phyloP scores from a whole-genome alignment of 768 basidiomycete genomes.

The Suillus americanus region DNA sequence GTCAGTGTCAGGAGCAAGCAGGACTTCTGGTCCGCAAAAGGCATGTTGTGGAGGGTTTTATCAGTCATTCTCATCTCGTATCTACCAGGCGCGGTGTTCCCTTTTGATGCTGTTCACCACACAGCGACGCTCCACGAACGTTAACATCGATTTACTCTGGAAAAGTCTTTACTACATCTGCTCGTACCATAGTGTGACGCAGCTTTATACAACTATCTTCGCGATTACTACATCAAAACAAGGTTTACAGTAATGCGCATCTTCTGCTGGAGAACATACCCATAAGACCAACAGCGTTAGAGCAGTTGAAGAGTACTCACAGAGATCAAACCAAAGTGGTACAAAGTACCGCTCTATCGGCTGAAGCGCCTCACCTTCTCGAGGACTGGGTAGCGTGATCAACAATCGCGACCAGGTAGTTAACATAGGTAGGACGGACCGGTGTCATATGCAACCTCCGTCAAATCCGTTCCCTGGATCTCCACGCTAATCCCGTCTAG shows the following conservation, averaged over 20 bases:
- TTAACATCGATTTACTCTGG: not conserved
- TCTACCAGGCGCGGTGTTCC: not conserved
- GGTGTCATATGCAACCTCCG: slow-evolving; percentile 68
- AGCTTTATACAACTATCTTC: not conserved
- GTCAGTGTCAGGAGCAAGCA: not conserved
- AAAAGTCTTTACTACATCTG: not conserved
- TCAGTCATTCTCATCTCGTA: not conserved
- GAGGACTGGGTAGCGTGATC: not conserved
- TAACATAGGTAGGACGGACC: slow-evolving; percentile 45
- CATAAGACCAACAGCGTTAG: not conserved
- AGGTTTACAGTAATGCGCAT: slow-evolving; percentile 2
- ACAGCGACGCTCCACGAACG: not conserved
- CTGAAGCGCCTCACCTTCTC: not conserved
- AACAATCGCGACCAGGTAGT: not conserved
- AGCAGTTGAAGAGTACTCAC: not conserved
- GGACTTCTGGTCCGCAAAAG: not conserved
- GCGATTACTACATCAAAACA: not conserved
- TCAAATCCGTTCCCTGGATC: slow-evolving; percentile 80
- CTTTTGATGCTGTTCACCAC: not conserved
- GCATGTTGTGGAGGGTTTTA: too few relatives aligned
- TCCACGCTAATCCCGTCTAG: slow-evolving; percentile 79
- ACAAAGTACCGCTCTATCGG: not conserved
- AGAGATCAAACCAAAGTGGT: not conserved
- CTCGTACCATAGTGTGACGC: not conserved
- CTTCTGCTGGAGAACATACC: not conserved